A percentile compares a stretch with the other conserved stretches of the same genome.
phyloP scores from a whole-genome alignment of 495 filamentous ascomycete genomes.

The Ramalina intermedia region DNA sequence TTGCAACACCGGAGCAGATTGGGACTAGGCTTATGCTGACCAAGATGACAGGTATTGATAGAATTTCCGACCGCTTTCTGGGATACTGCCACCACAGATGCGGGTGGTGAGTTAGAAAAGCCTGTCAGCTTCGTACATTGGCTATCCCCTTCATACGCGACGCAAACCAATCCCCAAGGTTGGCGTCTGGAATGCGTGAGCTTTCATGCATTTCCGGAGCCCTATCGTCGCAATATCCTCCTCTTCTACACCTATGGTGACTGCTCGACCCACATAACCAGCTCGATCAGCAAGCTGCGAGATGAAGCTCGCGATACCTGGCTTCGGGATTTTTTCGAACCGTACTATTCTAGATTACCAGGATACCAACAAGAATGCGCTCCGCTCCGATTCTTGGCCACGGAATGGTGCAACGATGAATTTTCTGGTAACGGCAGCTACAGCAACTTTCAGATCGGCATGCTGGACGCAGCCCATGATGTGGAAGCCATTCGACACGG shows the following conservation, averaged over 20 bases:
- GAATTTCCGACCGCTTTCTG: conserved; percentile 66
- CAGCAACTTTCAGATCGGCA: conserved; percentile 59
- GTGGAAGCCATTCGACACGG: conserved; percentile 61
- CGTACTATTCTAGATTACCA: conserved; percentile 54
- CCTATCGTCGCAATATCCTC: conserved; percentile 63
- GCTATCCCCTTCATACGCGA: conserved; percentile 48
- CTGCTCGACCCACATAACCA: conserved; percentile 32
- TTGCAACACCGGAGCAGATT: too few species aligned
- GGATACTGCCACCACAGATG: conserved; percentile 20
- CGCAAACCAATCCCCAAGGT: conserved; percentile 40
- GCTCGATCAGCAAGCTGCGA: conserved; percentile 33
- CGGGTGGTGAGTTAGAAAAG: not conserved
- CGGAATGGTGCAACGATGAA: conserved; percentile 69
- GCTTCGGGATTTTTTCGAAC: conserved; percentile 48
- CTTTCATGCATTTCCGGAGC: conserved; percentile 47
- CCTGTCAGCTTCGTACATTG: conserved; percentile 44
- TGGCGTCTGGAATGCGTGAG: conserved; percentile 74
- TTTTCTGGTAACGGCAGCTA: conserved; percentile 82
- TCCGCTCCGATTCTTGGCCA: conserved; percentile 50
- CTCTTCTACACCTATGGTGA: conserved; percentile 56
- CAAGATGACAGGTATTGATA: conserved; percentile 90
- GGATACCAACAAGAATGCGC: conserved; percentile 52
- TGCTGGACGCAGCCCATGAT: conserved; percentile 34
- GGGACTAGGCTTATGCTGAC: conserved; percentile 38
- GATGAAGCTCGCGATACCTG: conserved; percentile 12